phyloP scores from a whole-genome alignment of 495 filamentous ascomycete genomes.

The Xylaria curta region DNA sequence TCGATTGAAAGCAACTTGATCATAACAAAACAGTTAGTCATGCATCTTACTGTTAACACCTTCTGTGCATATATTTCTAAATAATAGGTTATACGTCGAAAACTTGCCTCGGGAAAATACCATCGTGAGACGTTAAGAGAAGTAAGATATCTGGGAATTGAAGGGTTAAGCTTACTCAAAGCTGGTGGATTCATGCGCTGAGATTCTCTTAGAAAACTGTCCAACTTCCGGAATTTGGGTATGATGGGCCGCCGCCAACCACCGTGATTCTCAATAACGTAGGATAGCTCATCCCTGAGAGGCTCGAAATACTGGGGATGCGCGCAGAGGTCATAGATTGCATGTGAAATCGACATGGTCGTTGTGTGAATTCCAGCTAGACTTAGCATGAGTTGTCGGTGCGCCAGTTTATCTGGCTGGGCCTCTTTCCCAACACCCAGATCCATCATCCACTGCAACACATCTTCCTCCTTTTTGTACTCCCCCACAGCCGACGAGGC shows the following conservation, averaged over 20 bases:
- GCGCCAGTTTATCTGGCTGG: not conserved
- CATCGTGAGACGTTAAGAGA: not conserved
- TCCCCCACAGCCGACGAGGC: not conserved
- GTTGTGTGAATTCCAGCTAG: not conserved
- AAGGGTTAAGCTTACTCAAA: not conserved
- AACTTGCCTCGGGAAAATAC: not conserved
- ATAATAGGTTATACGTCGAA: not conserved
- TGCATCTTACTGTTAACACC: not conserved
- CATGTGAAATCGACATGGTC: not conserved
- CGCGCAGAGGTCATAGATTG: not conserved
- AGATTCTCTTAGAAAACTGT: too few relatives aligned
- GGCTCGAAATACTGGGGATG: not conserved
- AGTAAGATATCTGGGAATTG: not conserved
- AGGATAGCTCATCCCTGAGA: not conserved
- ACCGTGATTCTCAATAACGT: not conserved
- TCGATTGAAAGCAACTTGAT: not conserved
- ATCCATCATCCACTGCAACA: conserved; percentile 2
- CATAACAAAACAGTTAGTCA: not conserved
- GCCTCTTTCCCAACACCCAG: not conserved
- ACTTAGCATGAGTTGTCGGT: not conserved
- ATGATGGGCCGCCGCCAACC: not conserved
- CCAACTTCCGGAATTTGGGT: too few relatives aligned
- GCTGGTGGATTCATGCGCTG: too few relatives aligned
- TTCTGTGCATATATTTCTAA: not conserved
- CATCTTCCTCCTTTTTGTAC: not conserved